A percentile compares a stretch with the other conserved stretches of the same genome.
These are phyloP conservation scores for Arctostaphylos glauca DNA, from an alignment of 148 eudicot species.

Conservation along the genomic window DNA sequence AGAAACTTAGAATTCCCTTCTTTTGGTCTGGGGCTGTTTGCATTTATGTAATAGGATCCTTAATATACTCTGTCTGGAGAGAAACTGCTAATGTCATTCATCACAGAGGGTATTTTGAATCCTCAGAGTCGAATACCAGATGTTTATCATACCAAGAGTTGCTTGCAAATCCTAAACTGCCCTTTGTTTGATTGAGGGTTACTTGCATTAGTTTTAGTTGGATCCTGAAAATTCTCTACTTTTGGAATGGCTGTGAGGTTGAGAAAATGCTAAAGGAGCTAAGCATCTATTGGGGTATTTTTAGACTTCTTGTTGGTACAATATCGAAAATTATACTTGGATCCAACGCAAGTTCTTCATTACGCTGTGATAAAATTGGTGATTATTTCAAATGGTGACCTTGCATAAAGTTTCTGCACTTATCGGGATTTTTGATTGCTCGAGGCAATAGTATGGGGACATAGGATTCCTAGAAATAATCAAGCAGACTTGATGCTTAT, in stretches of 20 bases:
- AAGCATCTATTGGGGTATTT: neutral
- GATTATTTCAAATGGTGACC: neutral
- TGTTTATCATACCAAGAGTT: neutral
- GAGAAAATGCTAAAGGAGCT: neutral
- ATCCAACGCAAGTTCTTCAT: neutral
- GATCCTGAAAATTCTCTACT: neutral
- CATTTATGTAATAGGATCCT: neutral
- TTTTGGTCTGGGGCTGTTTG: neutral
- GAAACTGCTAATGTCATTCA: neutral
- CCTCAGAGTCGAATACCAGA: neutral
- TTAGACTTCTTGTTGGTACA: neutral
- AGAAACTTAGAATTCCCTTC: neutral
- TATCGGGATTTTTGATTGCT: neutral
- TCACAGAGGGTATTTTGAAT: neutral
- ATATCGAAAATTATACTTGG: neutral
- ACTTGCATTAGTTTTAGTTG: neutral
- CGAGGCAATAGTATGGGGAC: neutral
- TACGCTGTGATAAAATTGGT: neutral
- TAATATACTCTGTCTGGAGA: neutral
- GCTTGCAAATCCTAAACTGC: neutral
- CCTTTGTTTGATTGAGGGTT: neutral
- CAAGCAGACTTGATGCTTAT: neutral
- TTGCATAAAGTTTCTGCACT: neutral
- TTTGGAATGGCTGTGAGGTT: constrained; percentile 1
- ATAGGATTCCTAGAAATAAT: neutral